Evolutionary conservation across 1,284 basidiomycete species (phyloP), one percentile per base, ranked within the genome.

Genomic region (Ceratobasidium theobromae): DNA sequence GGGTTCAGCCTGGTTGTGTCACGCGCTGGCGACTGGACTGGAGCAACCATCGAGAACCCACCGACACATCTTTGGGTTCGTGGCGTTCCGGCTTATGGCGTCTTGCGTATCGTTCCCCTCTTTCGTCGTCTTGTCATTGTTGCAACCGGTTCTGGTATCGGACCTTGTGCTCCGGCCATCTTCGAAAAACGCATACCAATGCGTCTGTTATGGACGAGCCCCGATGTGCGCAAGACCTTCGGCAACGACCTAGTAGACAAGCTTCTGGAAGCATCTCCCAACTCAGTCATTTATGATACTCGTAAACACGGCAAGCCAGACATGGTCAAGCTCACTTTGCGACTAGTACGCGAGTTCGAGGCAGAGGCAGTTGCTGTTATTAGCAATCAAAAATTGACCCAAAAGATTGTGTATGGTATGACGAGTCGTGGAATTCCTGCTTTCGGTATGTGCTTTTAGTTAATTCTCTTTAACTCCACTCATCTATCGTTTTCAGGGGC

Each of bases 61-160:
- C 82, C 84, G 0, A 80, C 75, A n/a, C 68, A 80, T 54, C 73
- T 86, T 9, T 70, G 69, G 69, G 55, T 69, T 9, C 68, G 69
- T n/a, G 66, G 65, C 43, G 52, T 67, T 16, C 84, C 84, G 4
- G 81, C 81, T n/a, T 83, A 78, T 69, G 83, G 84, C 52, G 83
- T 85, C n/a, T 53, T 86, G 53, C 78, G 82, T 49, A 83, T 85
- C 64, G 80, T 81, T 3, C 78, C 82, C 1, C 75, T 86, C 65
- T 86, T 86, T 77, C 79, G 80, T 25, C 79, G 83, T 27, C 71
- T 86, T n/a, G 79, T 86, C 9, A 76, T 86, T 55, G 84, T 86
- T 28, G 83, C 84, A 14, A 84, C 83, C 21, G 83, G 83, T n/a
- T 83, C 81, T 58, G 84, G 84, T 45, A 85, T 86, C 69, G 84